phyloP scores from a whole-genome alignment of 106 monocot species.

The Dioscorea dumetorum region DNA sequence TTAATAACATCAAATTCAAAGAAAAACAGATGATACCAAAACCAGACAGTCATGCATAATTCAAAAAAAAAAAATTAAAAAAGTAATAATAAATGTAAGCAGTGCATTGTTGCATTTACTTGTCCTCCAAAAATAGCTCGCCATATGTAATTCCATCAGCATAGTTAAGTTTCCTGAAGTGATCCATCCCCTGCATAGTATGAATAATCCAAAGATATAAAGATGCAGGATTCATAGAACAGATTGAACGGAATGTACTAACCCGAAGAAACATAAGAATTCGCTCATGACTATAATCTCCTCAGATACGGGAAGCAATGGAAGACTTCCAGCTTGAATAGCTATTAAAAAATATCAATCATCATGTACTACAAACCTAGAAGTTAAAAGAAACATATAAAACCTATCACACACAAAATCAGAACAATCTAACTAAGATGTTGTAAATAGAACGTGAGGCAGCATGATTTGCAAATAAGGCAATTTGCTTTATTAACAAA shows the following conservation, averaged over 20 bases:
- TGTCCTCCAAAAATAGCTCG: constrained; percentile 89
- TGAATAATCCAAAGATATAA: too few relatives aligned
- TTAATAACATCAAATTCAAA: too few relatives aligned
- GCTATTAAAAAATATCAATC: constrained; percentile 1
- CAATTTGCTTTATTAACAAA: neutral
- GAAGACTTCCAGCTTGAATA: constrained; percentile 90
- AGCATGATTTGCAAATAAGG: neutral
- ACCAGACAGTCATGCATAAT: neutral
- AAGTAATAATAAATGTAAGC: neutral
- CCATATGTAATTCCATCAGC: constrained; percentile 95
- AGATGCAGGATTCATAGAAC: too few relatives aligned
- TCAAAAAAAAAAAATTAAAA: neutral
- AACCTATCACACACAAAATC: neutral
- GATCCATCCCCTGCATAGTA: constrained; percentile 74
- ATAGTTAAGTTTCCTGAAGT: constrained; percentile 95
- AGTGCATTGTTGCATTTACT: constrained; percentile 27
- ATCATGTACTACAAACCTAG: neutral
- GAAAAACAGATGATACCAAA: too few relatives aligned
- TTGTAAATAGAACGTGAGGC: neutral
- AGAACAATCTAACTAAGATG: neutral
- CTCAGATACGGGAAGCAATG: constrained; percentile 68
- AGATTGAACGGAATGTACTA: neutral
- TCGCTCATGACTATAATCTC: constrained; percentile 96
- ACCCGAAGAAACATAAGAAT: constrained; percentile 97
- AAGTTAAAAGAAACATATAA: neutral